phyloP scores from a whole-genome alignment of 2,329 filamentous ascomycete species.

The Pseudocercospora macadamiae region DNA sequence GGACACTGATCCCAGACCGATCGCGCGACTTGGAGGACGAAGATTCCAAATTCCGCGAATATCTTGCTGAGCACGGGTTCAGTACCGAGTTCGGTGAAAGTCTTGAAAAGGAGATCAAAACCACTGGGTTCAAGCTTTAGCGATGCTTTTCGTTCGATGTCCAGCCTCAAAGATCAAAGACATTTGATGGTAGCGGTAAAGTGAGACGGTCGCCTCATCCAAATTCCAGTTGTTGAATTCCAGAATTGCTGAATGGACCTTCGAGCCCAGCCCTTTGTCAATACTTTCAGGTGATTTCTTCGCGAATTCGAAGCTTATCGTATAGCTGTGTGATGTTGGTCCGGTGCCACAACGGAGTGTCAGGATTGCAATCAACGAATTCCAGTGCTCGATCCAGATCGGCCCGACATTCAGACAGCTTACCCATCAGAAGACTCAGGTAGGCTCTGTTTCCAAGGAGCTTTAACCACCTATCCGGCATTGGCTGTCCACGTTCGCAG shows the following conservation, averaged over 20 bases:
- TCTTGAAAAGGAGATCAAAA: conserved; percentile 22
- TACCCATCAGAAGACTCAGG: not conserved
- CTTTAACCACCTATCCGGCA: not conserved
- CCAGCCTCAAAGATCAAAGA: not conserved
- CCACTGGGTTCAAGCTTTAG: conserved; percentile 13
- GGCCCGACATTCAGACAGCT: not conserved
- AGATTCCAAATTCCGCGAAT: conserved; percentile 50
- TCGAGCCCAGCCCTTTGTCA: too few relatives aligned
- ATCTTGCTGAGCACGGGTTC: conserved; percentile 48
- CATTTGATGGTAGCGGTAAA: not conserved
- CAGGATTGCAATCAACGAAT: not conserved
- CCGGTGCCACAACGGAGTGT: not conserved
- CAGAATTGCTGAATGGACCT: not conserved
- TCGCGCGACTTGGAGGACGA: conserved; percentile 48
- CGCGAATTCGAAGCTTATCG: not conserved
- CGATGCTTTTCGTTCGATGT: not conserved
- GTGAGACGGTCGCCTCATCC: not conserved
- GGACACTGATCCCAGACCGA: conserved; percentile 53
- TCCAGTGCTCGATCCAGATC: not conserved
- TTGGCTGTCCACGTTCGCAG: conserved; percentile 1
- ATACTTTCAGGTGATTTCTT: not conserved
- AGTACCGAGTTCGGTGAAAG: conserved; percentile 21
- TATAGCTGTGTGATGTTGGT: conserved; percentile 1
- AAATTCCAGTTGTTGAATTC: not conserved
- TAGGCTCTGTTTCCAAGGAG: conserved; percentile 3